Evolutionary conservation across 768 basidiomycete genomes (phyloP).

Genomic region (Cubamyces sp.): DNA sequence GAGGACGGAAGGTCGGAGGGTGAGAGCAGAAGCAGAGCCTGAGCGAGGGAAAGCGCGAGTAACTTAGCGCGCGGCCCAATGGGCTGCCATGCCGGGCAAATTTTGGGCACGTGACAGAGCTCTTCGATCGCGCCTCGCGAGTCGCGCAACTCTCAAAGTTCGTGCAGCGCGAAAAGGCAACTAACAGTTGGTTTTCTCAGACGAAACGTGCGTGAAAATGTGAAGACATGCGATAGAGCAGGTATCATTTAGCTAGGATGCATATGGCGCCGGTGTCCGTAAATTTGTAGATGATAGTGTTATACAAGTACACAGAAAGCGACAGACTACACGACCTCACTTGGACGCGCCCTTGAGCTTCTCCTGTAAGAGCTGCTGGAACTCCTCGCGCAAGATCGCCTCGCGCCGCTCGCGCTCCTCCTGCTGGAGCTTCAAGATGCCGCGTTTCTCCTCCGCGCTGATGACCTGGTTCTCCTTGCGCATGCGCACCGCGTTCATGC

Average conservation of each 20-base stretch:
- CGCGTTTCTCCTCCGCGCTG: slow-evolving; percentile 96
- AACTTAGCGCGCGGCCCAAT: slow-evolving; percentile 12
- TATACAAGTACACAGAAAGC: too few relatives aligned
- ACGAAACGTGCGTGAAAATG: too few relatives aligned
- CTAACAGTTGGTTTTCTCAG: too few relatives aligned
- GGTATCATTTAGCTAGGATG: too few relatives aligned
- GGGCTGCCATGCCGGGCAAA: slow-evolving; percentile 12
- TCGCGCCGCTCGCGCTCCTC: slow-evolving; percentile 95
- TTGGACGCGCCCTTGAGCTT: slow-evolving; percentile 54
- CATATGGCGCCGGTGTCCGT: too few relatives aligned
- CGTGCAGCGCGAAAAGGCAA: too few relatives aligned
- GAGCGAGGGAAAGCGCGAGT: slow-evolving; percentile 1
- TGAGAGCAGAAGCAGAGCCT: too few relatives aligned
- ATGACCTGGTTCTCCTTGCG: slow-evolving; percentile 99
- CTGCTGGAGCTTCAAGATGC: slow-evolving; percentile 90
- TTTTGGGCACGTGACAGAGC: slow-evolving; percentile 20
- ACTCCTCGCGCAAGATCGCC: slow-evolving; percentile 85
- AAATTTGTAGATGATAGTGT: too few relatives aligned
- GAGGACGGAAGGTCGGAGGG: background rate
- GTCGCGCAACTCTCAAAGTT: background rate
- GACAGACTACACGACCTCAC: slow-evolving; percentile 4
- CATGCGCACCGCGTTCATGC: slow-evolving; percentile 99
- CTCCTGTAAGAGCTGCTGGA: slow-evolving; percentile 80
- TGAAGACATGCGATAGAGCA: too few relatives aligned
- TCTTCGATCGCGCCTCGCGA: background rate